Percentiles rank a stretch among this genome's conserved stretches.
Evolutionary conservation across 2,329 filamentous ascomycete species (phyloP).

Genomic region (Nakataea oryzae): DNA sequence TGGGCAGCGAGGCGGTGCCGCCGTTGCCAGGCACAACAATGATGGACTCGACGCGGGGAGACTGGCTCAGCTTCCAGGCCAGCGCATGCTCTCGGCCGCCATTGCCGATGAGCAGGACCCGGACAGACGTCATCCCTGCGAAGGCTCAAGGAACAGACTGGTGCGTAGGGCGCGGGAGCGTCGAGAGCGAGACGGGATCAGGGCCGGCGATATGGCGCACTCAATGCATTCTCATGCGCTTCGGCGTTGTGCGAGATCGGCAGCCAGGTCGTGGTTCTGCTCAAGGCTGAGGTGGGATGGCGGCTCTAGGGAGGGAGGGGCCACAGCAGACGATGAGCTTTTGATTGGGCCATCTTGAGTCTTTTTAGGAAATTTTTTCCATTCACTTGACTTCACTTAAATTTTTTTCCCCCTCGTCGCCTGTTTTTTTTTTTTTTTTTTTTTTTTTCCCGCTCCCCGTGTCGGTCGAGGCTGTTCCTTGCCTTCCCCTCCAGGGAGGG

Average conservation of each 20-base stretch:
- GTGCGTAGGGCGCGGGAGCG: background rate
- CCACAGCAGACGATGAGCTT: background rate
- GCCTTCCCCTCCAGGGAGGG: background rate
- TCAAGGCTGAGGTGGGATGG: background rate
- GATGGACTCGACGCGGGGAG: slow-evolving; percentile 67
- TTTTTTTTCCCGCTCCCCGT: background rate
- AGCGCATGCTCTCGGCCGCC: slow-evolving; percentile 91
- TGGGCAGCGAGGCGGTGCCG: slow-evolving; percentile 63
- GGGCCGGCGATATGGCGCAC: background rate
- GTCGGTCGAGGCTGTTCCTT: too few relatives aligned
- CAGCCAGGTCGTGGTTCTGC: background rate
- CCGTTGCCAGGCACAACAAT: slow-evolving; percentile 70
- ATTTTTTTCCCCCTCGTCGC: too few relatives aligned
- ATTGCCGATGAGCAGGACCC: slow-evolving; percentile 76
- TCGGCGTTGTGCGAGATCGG: background rate
- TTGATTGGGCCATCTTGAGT: background rate
- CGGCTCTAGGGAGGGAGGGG: background rate
- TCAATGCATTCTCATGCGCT: background rate
- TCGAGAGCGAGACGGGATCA: background rate
- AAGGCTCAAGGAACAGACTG: background rate
- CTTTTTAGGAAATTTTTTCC: background rate
- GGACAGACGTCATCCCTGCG: slow-evolving; percentile 5
- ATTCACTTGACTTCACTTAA: background rate
- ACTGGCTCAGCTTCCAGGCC: slow-evolving; percentile 88
- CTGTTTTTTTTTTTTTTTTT: background rate